These are phyloP conservation scores for Hortiboletus flavorubellus DNA, from an alignment of 768 basidiomycete species.

Conservation along the genomic window DNA sequence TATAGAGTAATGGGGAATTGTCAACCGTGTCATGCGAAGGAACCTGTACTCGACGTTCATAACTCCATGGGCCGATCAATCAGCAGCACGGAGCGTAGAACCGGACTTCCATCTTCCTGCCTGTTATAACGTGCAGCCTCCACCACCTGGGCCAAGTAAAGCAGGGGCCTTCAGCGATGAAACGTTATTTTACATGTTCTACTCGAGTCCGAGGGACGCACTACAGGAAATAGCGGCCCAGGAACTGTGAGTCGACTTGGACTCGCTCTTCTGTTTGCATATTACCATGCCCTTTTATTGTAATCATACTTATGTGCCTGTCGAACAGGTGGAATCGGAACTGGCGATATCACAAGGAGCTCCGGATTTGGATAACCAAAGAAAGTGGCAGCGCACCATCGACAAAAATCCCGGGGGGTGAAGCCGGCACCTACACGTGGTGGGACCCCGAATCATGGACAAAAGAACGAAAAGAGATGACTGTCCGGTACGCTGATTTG, in stretches of 20 bases:
- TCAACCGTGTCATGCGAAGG: conserved; percentile 35
- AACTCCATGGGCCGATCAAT: conserved; percentile 94
- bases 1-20: conserved; percentile 14
- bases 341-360: conserved; percentile 95
- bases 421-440: conserved; percentile 86
- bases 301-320: conserved; percentile 4
- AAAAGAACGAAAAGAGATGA: conserved; percentile 76
- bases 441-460: conserved; percentile 83
- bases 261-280: conserved; percentile 8
- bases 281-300: neutral
- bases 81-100: conserved; percentile 80
- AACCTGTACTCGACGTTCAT: conserved; percentile 91
- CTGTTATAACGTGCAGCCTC: conserved; percentile 91
- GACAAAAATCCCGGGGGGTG: conserved; percentile 74
- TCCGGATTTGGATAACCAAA: conserved; percentile 81
- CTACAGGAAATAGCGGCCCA: conserved; percentile 93
- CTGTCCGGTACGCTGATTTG: conserved; percentile 68
- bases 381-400: conserved; percentile 76
- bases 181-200: conserved; percentile 98
- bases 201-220: conserved; percentile 86
- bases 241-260: conserved; percentile 70
- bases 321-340: conserved; percentile 78
- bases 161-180: conserved; percentile 89
- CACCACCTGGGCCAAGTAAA: conserved; percentile 77
- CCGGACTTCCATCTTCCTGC: conserved; percentile 88